Evolutionary conservation across 805 yeast species (phyloP), one percentile per base, ranked within the genome.

Genomic region (Metschnikowia dekortorum): DNA sequence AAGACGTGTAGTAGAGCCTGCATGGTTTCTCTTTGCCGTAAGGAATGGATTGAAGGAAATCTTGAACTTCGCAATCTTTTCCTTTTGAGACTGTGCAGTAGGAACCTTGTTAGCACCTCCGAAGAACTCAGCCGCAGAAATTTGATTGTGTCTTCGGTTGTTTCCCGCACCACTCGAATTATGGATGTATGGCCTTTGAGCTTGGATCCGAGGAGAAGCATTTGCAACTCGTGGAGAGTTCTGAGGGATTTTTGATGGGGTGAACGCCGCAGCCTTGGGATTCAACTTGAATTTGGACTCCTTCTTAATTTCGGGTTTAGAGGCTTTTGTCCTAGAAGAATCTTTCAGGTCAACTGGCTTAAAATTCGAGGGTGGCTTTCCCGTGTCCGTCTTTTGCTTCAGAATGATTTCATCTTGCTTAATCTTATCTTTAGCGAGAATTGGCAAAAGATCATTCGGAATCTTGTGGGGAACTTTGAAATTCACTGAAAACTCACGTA

Each of bases 401-500:
- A 71, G 75, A 58, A 75, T 62, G 34, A 82, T 81, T 61, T 82
- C 85, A 50, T 80, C 81, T 61, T 83, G 88, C 62, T 82, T 83
- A n/a, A 62, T 62, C 60, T 80, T 81, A 56, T 83, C 87, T 65
- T 87, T 84, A 8, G 91, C 71, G 32, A 85, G 69, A 16, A 86
- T 84, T 7, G 94, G 90, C 53, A 85, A 69, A 53, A 84, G 71
- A 59, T 85, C 90, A 16, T 74, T 67, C 7, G 95, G 92, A 48
- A 63, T 57, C 46, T 62, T 61, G 59, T 80, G 80, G 2, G 85
- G 86, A 31, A 90, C 80, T 66, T 88, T 88, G 67, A 89, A 87
- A 57, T 81, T 86, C 44, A 87, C 89, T 37, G 95, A 81, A 63
- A 91, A 90, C 61, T 87, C 88, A 54, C 81, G 82, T 49, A 89